Evolutionary conservation across 2,329 filamentous ascomycete genomes (phyloP).

Genomic region (Phialophora expanda): DNA sequence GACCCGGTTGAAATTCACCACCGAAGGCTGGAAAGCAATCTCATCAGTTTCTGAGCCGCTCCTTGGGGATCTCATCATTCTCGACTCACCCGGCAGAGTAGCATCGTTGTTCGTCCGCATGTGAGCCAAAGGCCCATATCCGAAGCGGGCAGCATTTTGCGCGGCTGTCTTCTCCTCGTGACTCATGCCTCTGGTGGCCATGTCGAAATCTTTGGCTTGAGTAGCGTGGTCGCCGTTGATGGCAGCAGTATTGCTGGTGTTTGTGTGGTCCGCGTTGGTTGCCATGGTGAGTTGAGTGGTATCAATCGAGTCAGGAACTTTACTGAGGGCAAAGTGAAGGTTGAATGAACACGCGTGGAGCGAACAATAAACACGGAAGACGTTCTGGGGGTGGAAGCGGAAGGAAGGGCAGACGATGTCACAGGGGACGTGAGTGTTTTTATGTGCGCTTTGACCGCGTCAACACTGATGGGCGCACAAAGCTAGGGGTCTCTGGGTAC

Average conservation of each 20-base stretch:
- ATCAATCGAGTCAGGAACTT: neutral
- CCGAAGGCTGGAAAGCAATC: constrained; percentile 65
- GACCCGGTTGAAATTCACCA: constrained; percentile 74
- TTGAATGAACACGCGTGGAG: neutral
- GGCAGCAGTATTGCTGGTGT: constrained; percentile 17
- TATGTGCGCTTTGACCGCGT: constrained; percentile 22
- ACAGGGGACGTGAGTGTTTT: constrained; percentile 24
- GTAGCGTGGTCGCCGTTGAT: constrained; percentile 15
- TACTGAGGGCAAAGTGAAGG: neutral
- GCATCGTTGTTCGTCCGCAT: constrained; percentile 50
- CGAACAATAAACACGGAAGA: neutral
- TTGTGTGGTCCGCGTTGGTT: constrained; percentile 30
- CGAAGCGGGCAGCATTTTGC: constrained; percentile 53
- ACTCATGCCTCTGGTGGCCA: constrained; percentile 46
- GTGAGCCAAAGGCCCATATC: constrained; percentile 59
- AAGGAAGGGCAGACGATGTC: neutral
- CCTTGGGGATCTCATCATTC: neutral
- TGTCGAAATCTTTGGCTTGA: constrained; percentile 33
- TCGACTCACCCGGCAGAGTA: constrained; percentile 33
- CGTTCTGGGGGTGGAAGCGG: neutral
- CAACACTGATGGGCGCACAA: neutral
- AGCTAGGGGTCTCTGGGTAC: constrained; percentile 17
- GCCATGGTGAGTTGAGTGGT: constrained; percentile 23
- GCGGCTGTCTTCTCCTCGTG: constrained; percentile 53
- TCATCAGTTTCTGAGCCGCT: constrained; percentile 11